These are phyloP conservation scores for Colletotrichum paranaense DNA, from an alignment of 2,329 filamentous ascomycete species.

Conservation along the genomic window DNA sequence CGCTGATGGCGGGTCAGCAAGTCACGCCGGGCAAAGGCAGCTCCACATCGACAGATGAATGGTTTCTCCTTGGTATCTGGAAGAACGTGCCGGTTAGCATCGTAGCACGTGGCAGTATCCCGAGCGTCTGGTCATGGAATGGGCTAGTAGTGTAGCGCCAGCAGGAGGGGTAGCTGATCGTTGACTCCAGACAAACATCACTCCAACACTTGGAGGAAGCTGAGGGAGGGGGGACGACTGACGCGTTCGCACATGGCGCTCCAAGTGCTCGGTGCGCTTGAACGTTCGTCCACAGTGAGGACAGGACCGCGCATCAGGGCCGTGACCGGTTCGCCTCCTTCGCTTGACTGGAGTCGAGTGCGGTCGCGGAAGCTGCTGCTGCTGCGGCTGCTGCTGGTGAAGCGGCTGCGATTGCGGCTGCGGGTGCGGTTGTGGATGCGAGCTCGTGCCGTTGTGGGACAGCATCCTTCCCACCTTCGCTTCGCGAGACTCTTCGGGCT, in stretches of 20 bases:
- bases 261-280: conserved; percentile 58
- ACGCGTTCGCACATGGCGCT: conserved; percentile 59
- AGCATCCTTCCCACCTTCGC: conserved; percentile 15
- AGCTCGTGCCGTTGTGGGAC: conserved; percentile 22
- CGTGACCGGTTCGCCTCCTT: conserved; percentile 36
- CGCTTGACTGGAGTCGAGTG: conserved; percentile 37
- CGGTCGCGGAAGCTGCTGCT: conserved; percentile 19
- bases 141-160: neutral
- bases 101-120: conserved; percentile 2
- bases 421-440: conserved; percentile 10
- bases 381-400: conserved; percentile 18
- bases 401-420: conserved; percentile 19
- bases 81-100: conserved; percentile 13
- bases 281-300: conserved; percentile 55
- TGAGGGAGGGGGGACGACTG: conserved; percentile 38
- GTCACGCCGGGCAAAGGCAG: conserved; percentile 57
- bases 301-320: conserved; percentile 44
- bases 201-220: conserved; percentile 7
- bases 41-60: conserved; percentile 56
- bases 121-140: conserved; percentile 1
- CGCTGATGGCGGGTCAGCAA: conserved; percentile 57
- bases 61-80: conserved; percentile 61
- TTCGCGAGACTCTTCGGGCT: neutral
- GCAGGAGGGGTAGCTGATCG: neutral
- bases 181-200: neutral